Percentiles rank a stretch among this genome's conserved stretches.
Evolutionary conservation across 768 basidiomycete genomes (phyloP).

Genomic region (Macrolepiota fuliginosa): DNA sequence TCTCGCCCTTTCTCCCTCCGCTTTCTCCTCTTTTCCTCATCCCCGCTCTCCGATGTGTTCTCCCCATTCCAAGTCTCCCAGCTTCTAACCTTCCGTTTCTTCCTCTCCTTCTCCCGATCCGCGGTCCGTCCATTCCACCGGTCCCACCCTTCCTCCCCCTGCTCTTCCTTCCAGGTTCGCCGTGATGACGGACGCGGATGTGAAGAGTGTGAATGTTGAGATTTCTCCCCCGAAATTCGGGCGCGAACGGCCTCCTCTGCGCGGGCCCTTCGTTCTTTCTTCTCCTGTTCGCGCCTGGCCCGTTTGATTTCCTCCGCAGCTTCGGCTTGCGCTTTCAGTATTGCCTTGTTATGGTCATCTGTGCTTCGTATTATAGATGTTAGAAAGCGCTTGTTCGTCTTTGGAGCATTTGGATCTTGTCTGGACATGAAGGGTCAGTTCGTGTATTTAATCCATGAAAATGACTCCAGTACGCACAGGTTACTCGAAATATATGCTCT

Average conservation of each 20-base stretch:
- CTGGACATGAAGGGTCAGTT: background rate
- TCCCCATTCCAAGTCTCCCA: constrained; percentile 51
- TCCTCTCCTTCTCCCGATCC: constrained; percentile 23
- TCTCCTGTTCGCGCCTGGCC: constrained; percentile 64
- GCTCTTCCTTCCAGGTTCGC: constrained; percentile 11
- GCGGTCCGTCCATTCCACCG: constrained; percentile 51
- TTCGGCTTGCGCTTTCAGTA: constrained; percentile 69
- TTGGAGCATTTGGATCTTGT: constrained; percentile 54
- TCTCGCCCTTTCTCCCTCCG: constrained; percentile 18
- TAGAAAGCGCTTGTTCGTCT: constrained; percentile 80
- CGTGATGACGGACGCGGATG: constrained; percentile 1
- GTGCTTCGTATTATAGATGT: constrained; percentile 88
- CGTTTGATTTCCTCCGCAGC: constrained; percentile 73
- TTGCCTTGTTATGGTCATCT: constrained; percentile 91
- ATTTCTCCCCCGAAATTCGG: constrained; percentile 1
- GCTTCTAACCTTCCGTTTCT: constrained; percentile 43
- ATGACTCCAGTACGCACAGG: constrained; percentile 32
- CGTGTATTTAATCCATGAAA: background rate
- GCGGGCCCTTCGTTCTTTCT: constrained; percentile 56
- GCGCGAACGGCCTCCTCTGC: constrained; percentile 71
- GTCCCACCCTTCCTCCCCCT: constrained; percentile 44
- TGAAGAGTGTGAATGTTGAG: background rate
- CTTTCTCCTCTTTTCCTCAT: constrained; percentile 16
- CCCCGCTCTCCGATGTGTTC: constrained; percentile 26
- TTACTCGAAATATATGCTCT: constrained; percentile 68